Evolutionary conservation across 2,329 filamentous ascomycete genomes (phyloP), one percentile per base, ranked within the genome.

Genomic region (Pseudogymnoascus sp.): DNA sequence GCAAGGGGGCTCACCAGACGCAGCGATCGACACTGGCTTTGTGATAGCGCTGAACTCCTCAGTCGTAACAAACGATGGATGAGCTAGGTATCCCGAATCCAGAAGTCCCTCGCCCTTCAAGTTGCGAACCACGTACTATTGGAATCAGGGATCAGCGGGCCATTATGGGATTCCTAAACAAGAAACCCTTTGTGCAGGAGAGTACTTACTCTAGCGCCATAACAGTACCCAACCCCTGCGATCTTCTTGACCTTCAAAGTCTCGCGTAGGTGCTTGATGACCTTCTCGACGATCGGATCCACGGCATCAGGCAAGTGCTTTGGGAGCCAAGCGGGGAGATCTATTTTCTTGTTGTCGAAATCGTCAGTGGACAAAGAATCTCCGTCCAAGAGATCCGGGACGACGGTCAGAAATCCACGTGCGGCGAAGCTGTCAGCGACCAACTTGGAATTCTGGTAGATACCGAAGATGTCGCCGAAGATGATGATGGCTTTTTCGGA

Each of bases 121-220:
- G 26, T 33, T 33, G 26, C 50, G 50, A 4, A 56, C 50, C 10
- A 56, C 50, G 28, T 33, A 56, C 50, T 56, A 14, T 56, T 33
- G 46, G 19, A 3, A 12, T 12, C 10, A 43, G 8, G 4, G 28
- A 33, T 56, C 8, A 56, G 50, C n/a, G 3, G 43, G 22, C 24
- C 28, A 28, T 16, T 50, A 12, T 56, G 46, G n/a, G 46, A 31
- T 33, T 10, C 26, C 26, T 5, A 19, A 31, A 19, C 26, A 11
- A 12, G 46, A 16, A 56, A 62, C 83, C 89, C 61, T 90, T 81
- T 67, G 93, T 80, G 65, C 70, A 86, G 81, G 78, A 11, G 87
- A 88, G 46, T 91, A 90, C 84, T 73, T 89, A 92, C 46, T 83
- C 89, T 89, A 62, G 82, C 89, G 38, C 89, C 89, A 68, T 91